Percentiles rank a stretch among this genome's conserved stretches.
Evolutionary conservation across 163 green algal species (phyloP).

Genomic region (Coccomyxa subellipsoidea): DNA sequence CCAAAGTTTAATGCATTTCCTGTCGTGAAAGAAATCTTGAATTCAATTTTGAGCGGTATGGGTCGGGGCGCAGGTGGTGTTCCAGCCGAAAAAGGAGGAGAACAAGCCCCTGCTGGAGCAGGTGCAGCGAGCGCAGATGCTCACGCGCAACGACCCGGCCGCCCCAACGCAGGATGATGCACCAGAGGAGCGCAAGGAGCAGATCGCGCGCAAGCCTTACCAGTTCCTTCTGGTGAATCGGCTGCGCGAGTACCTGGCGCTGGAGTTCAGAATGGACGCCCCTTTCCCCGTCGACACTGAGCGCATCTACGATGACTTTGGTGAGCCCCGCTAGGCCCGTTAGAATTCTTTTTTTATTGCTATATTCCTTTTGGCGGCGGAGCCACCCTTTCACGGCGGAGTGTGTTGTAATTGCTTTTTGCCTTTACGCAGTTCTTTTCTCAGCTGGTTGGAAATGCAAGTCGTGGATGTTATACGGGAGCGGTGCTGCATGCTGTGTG

Average conservation of each 20-base stretch:
- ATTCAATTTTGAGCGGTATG: no score
- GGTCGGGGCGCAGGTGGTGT: slow-evolving; percentile 35
- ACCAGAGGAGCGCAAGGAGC: slow-evolving; percentile 8
- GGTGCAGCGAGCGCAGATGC: slow-evolving; percentile 40
- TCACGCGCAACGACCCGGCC: slow-evolving; percentile 29
- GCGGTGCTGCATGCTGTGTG: no score
- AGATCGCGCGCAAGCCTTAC: slow-evolving; percentile 78
- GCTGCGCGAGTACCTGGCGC: slow-evolving; percentile 59
- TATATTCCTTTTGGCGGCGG: no score
- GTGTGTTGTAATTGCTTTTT: no score
- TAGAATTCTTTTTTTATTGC: no score
- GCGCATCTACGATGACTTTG: slow-evolving; percentile 83
- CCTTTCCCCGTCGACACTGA: slow-evolving; percentile 65
- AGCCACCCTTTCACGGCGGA: no score
- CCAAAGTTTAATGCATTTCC: no score
- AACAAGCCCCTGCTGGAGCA: slow-evolving; percentile 30
- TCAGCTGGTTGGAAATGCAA: no score
- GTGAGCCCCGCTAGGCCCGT: no score
- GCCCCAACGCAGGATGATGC: slow-evolving; percentile 28
- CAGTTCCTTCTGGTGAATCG: slow-evolving; percentile 75
- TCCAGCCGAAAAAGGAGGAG: slow-evolving; percentile 38
- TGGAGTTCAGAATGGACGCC: slow-evolving; percentile 40
- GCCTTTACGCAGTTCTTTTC: no score
- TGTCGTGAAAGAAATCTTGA: no score
- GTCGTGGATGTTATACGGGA: no score